A percentile compares a stretch with the other conserved stretches of the same genome.
These are phyloP conservation scores for Lactarius hengduanensis DNA, from an alignment of 768 basidiomycete genomes.

Conservation along the genomic window DNA sequence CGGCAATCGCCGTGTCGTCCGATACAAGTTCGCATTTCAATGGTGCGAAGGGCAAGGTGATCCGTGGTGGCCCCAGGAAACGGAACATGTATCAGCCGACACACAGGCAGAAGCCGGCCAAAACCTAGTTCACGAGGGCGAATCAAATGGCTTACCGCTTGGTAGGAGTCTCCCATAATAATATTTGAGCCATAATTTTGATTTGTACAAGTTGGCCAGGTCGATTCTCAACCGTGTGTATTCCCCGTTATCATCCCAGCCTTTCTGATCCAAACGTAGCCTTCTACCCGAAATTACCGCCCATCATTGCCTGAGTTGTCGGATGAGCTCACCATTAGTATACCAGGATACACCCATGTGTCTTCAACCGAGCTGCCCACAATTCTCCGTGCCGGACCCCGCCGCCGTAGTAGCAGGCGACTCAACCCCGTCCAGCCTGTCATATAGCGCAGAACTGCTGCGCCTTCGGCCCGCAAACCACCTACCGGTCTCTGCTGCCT, in stretches of 20 bases:
- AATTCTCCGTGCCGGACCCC: constrained; percentile 49
- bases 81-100: neutral
- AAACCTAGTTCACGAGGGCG: neutral
- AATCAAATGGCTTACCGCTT: neutral
- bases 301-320: constrained; percentile 45
- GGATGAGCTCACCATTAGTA: constrained; percentile 46
- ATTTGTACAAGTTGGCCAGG: constrained; percentile 5
- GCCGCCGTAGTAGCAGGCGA: constrained; percentile 34
- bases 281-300: neutral
- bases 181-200: neutral
- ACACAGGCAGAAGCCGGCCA: neutral
- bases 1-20: constrained; percentile 55
- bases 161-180: neutral
- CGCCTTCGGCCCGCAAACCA: constrained; percentile 20
- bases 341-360: constrained; percentile 63
- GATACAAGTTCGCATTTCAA: constrained; percentile 82
- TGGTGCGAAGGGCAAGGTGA: constrained; percentile 74
- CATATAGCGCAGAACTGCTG: constrained; percentile 31
- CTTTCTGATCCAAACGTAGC: constrained; percentile 10
- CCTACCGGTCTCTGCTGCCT: constrained; percentile 36
- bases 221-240: constrained; percentile 4
- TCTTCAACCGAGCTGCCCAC: constrained; percentile 53
- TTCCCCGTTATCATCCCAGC: neutral
- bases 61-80: constrained; percentile 47
- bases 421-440: constrained; percentile 44